Evolutionary conservation across 2,329 filamentous ascomycete species (phyloP).

Genomic region (Venturia carpophila): DNA sequence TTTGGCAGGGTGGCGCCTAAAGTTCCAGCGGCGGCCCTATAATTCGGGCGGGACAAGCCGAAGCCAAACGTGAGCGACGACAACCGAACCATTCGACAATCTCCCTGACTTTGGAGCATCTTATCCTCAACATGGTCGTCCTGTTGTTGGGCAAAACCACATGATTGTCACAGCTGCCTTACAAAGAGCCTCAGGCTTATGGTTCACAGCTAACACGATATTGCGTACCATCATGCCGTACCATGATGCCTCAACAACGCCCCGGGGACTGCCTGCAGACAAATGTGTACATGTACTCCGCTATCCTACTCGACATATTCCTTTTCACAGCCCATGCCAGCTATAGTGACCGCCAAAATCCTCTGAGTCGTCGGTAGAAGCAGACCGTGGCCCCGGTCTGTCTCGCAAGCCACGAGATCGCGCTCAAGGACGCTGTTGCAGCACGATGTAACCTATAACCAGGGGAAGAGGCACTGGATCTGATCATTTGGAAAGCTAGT

Average conservation of each 20-base stretch:
- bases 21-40: background rate
- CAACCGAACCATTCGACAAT: background rate
- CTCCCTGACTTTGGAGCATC: background rate
- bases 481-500: background rate
- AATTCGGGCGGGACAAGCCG: background rate
- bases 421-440: background rate
- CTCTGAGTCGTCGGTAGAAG: background rate
- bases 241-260: background rate
- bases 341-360: background rate
- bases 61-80: background rate
- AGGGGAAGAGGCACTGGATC: constrained; percentile 6
- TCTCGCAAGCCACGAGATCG: constrained; percentile 10
- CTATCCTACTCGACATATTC: background rate
- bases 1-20: background rate
- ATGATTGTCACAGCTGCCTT: background rate
- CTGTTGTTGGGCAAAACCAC: background rate
- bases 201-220: background rate
- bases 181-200: background rate
- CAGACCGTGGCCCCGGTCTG: background rate
- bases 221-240: background rate
- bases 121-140: background rate
- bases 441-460: constrained; percentile 10
- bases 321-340: background rate
- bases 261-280: background rate
- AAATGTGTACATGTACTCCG: background rate